Evolutionary conservation across 129 eudicot species (phyloP).

Genomic region (Helianthus tuberosus): DNA sequence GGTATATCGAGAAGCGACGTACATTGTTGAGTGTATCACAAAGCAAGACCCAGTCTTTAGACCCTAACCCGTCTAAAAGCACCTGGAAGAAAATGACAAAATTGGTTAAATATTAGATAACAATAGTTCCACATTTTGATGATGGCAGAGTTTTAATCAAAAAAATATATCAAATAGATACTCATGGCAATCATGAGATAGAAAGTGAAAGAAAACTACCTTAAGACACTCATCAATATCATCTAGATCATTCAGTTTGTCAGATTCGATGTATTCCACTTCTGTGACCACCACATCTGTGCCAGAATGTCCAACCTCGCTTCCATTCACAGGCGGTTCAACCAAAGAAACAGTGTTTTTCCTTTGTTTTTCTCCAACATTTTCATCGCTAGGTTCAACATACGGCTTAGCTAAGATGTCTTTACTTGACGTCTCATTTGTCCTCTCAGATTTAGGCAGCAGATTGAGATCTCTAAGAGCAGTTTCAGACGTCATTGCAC

Average conservation of each 20-base stretch:
- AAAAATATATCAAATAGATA: conserved; percentile 1
- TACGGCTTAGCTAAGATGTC: conserved; percentile 46
- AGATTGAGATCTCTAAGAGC: conserved; percentile 58
- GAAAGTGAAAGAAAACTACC: conserved; percentile 33
- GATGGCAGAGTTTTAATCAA: background rate
- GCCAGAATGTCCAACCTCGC: conserved; percentile 37
- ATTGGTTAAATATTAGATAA: background rate
- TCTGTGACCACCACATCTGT: conserved; percentile 51
- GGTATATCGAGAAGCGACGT: conserved; percentile 67
- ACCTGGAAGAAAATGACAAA: conserved; percentile 41
- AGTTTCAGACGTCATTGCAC: conserved; percentile 50
- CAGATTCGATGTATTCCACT: conserved; percentile 85
- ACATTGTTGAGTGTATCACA: conserved; percentile 78
- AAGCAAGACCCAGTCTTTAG: conserved; percentile 81
- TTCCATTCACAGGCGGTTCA: conserved; percentile 39
- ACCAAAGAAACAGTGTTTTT: conserved; percentile 30
- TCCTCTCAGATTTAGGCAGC: conserved; percentile 55
- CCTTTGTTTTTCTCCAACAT: conserved; percentile 44
- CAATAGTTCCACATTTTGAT: conserved; percentile 3
- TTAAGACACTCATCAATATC: conserved; percentile 57
- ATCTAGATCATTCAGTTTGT: conserved; percentile 66
- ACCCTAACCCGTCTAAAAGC: conserved; percentile 58
- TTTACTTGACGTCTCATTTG: conserved; percentile 48
- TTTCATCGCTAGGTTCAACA: conserved; percentile 35
- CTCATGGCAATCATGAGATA: background rate